phyloP scores from a whole-genome alignment of 2,329 filamentous ascomycete species.

The Piedraia hortae region DNA sequence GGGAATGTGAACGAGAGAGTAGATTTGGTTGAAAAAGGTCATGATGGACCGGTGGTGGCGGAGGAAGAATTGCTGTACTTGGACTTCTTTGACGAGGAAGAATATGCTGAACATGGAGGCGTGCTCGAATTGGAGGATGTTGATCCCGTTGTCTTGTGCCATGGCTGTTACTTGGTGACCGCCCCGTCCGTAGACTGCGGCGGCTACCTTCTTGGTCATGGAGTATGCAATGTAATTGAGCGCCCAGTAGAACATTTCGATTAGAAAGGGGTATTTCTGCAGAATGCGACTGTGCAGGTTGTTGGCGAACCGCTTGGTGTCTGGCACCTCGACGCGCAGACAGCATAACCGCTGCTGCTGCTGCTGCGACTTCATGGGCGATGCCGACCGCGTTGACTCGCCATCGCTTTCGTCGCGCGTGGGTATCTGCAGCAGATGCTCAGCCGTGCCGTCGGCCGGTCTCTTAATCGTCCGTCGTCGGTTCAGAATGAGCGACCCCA shows the following conservation, averaged over 20 bases:
- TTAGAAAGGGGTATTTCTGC: conserved; percentile 39
- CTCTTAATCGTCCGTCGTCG: conserved; percentile 10
- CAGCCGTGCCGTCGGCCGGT: neutral
- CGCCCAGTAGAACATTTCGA: conserved; percentile 51
- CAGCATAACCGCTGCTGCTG: conserved; percentile 1
- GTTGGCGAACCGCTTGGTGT: conserved; percentile 23
- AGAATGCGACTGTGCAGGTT: conserved; percentile 34
- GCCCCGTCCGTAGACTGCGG: conserved; percentile 6
- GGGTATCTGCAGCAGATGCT: conserved; percentile 1
- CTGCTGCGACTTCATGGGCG: conserved; percentile 1
- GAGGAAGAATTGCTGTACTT: conserved; percentile 30
- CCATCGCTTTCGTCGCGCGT: conserved; percentile 1
- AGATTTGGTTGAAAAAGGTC: conserved; percentile 29
- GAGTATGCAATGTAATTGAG: conserved; percentile 37
- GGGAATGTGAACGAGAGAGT: conserved; percentile 32
- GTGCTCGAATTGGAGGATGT: conserved; percentile 28
- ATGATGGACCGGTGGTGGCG: conserved; percentile 24
- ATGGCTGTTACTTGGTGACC: conserved; percentile 27
- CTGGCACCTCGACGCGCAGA: conserved; percentile 1
- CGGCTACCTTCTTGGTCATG: conserved; percentile 18
- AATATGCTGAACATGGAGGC: conserved; percentile 22
- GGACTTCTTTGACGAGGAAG: conserved; percentile 24
- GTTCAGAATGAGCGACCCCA: conserved; percentile 15
- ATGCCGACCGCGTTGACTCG: conserved; percentile 1
- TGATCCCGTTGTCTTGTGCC: conserved; percentile 27